Base-by-base conservation (phyloP, 2,329 filamentous ascomycete genomes). In the Aspergillus brasiliensis region DNA sequence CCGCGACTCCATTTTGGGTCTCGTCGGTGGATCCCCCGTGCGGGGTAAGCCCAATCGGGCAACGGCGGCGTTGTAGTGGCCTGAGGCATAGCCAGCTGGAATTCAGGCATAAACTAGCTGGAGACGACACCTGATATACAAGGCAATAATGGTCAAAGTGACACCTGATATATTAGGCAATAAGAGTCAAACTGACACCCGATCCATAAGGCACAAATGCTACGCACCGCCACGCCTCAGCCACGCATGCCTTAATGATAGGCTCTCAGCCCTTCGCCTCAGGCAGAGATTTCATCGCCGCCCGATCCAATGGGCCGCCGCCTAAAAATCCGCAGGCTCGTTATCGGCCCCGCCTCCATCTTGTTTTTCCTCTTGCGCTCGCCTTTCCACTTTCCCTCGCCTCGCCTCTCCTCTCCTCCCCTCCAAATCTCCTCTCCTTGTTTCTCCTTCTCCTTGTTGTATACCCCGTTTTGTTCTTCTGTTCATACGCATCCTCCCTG, bases 11-110 rank as follows among this genome's bases (percentile, higher is more conserved):
- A 48, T 48, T 44, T 42, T 44, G 13, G 40, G 40, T 19, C 19
- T n/a, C 40, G 40, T 5, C 23, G 15, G 46, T 49, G 46, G 46
- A 17, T 8, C 19, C n/a, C 23, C 23, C 57, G 64, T 66, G 64
- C 64, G 64, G 64, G 64, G 64, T 64, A 62, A 51, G n/a, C 63
- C 55, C 40, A 57, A 66, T 60, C 21, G 34, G 60, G 57, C 28
- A 62, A 48, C 31, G 31, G 31, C 31, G 42, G 13, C 15, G 49
- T 34, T 51, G 8, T 42, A 0, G 38, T 6, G 3, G 40, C 40
- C 46, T 28, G 49, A 51, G 60, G 59, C 56, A 19, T 8, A 21
- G 5, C 7, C 7, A 1, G 1, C 17, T 0, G 1, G 10, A 11
- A 3, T 38, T 15, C 21, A 47, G 21, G 46, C 46, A 28, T 6